Evolutionary conservation across 345 rosid species (phyloP), one percentile per base, ranked within the genome.

Genomic region (Excoecaria cochinchinensis): DNA sequence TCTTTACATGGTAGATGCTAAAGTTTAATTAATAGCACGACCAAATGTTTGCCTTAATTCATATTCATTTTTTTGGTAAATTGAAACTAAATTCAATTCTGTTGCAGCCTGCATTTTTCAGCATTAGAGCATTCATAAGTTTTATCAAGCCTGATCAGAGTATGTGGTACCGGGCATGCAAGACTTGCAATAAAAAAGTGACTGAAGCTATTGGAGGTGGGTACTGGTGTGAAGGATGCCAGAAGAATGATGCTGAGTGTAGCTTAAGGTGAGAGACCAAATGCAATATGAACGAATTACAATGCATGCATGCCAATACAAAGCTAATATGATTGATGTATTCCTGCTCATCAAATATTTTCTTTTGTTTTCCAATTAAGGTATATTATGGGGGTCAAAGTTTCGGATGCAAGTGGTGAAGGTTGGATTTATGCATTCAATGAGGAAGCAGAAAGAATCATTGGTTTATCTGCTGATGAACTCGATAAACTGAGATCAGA

Each of bases 161-260:
- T 14, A 92, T 95, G 97, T 95, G 98, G 98, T 95, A 95, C 78
- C 90, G 89, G 21, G 98, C 96, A 63, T 95, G 99, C 82, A 95
- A 95, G 81, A 86, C 93, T 21, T 95, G 99, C 84, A 91, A 90
- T 87, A 95, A 90, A 85, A 95, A 95, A 77, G 97, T 95, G 57
- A 95, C 95, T 4, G 98, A 90, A 78, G 91, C 90, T 15, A 53
- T 92, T 31, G 97, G 87, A 73, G 90, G 97, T 67, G 98, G 99
- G 44, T 95, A 88, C 74, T 95, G 98, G 98, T 95, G 99, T 76
- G 99, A 95, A 81, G 94, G 93, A 60, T 95, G 99, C 85, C 98
- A 95, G 86, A 92, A 89, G 81, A 92, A 83, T 73, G 94, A 91
- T 52, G 87, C 86, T 40, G 94, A 91, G 69, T 92, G 95, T 75